Evolutionary conservation across 192 early-diverging fungal species (phyloP).

Genomic region (Umbelopsis isabellina): DNA sequence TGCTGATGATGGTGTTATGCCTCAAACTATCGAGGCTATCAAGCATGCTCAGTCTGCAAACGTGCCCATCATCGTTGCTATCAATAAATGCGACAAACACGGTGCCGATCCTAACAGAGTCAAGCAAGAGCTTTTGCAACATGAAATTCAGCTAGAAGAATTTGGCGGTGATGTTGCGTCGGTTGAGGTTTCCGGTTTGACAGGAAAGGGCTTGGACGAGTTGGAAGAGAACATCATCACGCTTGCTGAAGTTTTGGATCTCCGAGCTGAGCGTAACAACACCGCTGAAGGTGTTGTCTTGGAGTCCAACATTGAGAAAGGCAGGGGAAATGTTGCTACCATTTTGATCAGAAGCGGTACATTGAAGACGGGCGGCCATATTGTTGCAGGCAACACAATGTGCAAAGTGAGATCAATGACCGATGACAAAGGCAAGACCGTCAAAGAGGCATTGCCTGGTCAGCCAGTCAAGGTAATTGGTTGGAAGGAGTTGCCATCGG

Average conservation of each 20-base stretch:
- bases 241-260: conserved; percentile 84
- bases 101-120: conserved; percentile 65
- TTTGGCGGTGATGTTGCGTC: conserved; percentile 91
- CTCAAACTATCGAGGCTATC: conserved; percentile 95
- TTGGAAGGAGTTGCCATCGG: conserved; percentile 90
- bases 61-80: conserved; percentile 92
- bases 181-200: conserved; percentile 90
- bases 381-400: conserved; percentile 88
- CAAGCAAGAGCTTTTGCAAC: conserved; percentile 69
- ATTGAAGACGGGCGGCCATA: conserved; percentile 69
- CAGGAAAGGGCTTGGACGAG: conserved; percentile 81
- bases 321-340: conserved; percentile 84
- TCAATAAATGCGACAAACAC: conserved; percentile 98
- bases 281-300: conserved; percentile 84
- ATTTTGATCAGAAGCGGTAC: conserved; percentile 91
- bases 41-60: conserved; percentile 83
- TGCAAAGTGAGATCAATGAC: conserved; percentile 86
- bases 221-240: conserved; percentile 89
- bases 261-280: conserved; percentile 80
- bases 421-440: conserved; percentile 72
- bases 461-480: conserved; percentile 86
- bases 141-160: conserved; percentile 89
- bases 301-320: conserved; percentile 88
- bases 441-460: conserved; percentile 83
- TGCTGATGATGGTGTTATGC: conserved; percentile 98